These are phyloP conservation scores for Themeda triandra DNA, from an alignment of 176 grass and related monocot genomes.

Conservation along the genomic window DNA sequence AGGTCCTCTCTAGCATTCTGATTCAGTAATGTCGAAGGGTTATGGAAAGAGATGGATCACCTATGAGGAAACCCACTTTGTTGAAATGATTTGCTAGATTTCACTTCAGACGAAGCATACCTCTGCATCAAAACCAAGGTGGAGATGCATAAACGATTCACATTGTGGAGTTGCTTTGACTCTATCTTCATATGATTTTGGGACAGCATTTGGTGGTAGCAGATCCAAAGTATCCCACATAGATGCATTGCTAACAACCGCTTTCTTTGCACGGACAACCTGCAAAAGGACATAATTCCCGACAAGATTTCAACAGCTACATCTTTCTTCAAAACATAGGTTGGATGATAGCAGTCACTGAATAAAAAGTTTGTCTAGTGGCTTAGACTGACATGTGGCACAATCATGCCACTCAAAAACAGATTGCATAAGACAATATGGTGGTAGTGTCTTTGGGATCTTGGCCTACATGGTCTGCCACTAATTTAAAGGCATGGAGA, in stretches of 20 bases:
- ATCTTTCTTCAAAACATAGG: conserved; percentile 24
- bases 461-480: conserved; percentile 51
- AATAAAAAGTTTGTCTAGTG: conserved; percentile 22
- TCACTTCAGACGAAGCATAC: conserved; percentile 21
- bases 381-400: conserved; percentile 16
- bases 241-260: conserved; percentile 86
- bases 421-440: conserved; percentile 39
- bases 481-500: conserved; percentile 32
- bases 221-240: conserved; percentile 95
- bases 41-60: background rate
- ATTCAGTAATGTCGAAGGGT: conserved; percentile 21
- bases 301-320: conserved; percentile 26
- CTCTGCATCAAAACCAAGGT: conserved; percentile 79
- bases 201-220: conserved; percentile 61
- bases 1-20: conserved; percentile 73
- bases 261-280: conserved; percentile 90
- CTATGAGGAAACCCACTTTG: background rate
- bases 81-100: background rate
- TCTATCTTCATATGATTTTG: conserved; percentile 62
- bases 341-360: conserved; percentile 19
- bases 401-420: conserved; percentile 13
- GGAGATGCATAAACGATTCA: conserved; percentile 96
- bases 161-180: conserved; percentile 86
- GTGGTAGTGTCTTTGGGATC: background rate
- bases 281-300: conserved; percentile 35